Evolutionary conservation across 371 early-diverging fungal genomes (phyloP).

Genomic region (Mucor mucedo): DNA sequence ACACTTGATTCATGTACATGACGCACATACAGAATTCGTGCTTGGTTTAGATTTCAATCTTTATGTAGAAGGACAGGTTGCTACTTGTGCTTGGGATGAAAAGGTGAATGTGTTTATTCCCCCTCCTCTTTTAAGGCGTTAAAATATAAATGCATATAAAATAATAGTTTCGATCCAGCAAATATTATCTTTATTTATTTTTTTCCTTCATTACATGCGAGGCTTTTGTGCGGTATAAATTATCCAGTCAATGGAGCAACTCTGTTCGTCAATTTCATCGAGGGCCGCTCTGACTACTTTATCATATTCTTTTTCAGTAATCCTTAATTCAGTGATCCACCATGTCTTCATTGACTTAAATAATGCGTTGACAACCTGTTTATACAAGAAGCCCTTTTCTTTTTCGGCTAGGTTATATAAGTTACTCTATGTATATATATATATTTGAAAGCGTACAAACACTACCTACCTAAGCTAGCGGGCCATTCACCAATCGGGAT

Average conservation of each 20-base stretch:
- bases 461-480: conserved; percentile 27
- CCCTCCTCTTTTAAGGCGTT: conserved; percentile 47
- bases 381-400: conserved; percentile 48
- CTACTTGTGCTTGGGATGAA: conserved; percentile 96
- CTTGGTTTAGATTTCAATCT: conserved; percentile 91
- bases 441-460: too few relatives aligned
- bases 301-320: conserved; percentile 34
- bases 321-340: conserved; percentile 44
- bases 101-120: conserved; percentile 71
- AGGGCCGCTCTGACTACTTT: conserved; percentile 26
- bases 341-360: conserved; percentile 48
- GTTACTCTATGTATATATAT: neutral
- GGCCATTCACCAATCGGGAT: conserved; percentile 60
- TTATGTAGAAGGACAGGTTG: conserved; percentile 82
- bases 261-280: conserved; percentile 32
- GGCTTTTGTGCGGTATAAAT: conserved; percentile 33
- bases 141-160: conserved; percentile 6
- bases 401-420: conserved; percentile 27
- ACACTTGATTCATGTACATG: conserved; percentile 68
- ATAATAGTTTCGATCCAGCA: neutral
- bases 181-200: neutral
- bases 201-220: neutral
- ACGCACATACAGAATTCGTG: conserved; percentile 93
- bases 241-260: conserved; percentile 22
- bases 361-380: conserved; percentile 41